Evolutionary conservation across 176 grass and related monocot genomes (phyloP), one percentile per base, ranked within the genome.

Genomic region (Alloteropsis semialata): DNA sequence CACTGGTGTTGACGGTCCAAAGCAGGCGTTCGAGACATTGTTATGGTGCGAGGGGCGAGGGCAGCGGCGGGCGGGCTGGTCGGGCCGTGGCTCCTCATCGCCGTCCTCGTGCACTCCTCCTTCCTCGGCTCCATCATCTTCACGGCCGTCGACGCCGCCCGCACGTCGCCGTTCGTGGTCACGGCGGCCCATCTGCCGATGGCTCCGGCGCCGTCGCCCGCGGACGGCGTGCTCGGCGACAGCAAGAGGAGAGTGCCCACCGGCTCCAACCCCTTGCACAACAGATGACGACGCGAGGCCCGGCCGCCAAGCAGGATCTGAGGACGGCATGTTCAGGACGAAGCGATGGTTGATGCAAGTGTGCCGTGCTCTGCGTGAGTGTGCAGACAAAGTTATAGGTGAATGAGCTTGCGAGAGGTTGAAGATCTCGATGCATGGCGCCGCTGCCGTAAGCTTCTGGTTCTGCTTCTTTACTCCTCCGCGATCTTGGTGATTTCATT

Each of bases 191-290:
- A 84, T 8, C 72, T 54, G 1, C 17, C 72, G 28, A 55, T 82
- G 72, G 72, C 84, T 5, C 84, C 81, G 19, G 81, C 84, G 36
- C 78, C 86, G 28, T 82, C 80, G 15, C 78, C 80, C 30, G 81
- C n/a, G 19, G 70, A 55, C 43, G 85, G 33, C 65, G 3, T 81
- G 34, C 19, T 74, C 14, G 53, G 29, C 0, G 81, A 89, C 60
- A 65, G 70, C 58, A 92, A 94, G 72, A 87, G 92, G 82, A 1
- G 0, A 1, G 81, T 85, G 46, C 92, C 89, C n/a, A 87, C 89
- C 7, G 92, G 92, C 19, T 3, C 92, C 21, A 94, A 94, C 79
- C 92, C 84, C 22, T 79, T 94, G 65, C 92, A 94, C 84, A 94
- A 94, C 78, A 39, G 92, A 82, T 87, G 87, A 92, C 50, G 6